Evolutionary conservation across 176 grass and related monocot genomes (phyloP).

Genomic region (Paspalum notatum): DNA sequence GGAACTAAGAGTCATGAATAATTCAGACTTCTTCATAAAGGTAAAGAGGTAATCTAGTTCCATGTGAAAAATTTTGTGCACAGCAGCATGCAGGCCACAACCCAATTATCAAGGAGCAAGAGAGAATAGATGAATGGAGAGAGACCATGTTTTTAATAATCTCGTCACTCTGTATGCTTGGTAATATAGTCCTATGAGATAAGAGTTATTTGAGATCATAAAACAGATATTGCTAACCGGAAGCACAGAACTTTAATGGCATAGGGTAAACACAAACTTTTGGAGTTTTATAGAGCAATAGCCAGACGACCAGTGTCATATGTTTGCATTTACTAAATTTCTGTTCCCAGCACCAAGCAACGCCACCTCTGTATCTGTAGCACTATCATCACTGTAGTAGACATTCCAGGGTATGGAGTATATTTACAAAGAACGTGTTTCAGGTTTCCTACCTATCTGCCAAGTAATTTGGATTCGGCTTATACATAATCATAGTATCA

Average conservation of each 20-base stretch:
- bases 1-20: slow-evolving; percentile 32
- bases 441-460: neutral
- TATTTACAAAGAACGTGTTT: neutral
- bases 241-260: neutral
- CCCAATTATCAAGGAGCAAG: too few species aligned
- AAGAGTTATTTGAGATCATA: neutral
- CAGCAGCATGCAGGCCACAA: neutral
- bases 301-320: neutral
- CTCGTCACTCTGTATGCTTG: neutral
- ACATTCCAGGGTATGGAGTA: neutral
- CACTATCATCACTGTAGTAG: neutral
- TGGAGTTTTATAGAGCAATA: too few species aligned
- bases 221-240: neutral
- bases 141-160: neutral
- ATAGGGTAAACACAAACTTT: too few species aligned
- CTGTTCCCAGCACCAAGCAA: neutral
- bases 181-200: neutral
- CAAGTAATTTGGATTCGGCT: neutral
- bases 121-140: neutral
- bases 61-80: neutral
- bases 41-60: slow-evolving; percentile 1
- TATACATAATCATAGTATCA: neutral
- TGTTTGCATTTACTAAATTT: neutral
- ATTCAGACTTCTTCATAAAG: neutral
- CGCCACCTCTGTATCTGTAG: neutral